Evolutionary conservation across 192 early-diverging fungal species (phyloP), one percentile per base, ranked within the genome.

Genomic region (Backusella tarrabulga): DNA sequence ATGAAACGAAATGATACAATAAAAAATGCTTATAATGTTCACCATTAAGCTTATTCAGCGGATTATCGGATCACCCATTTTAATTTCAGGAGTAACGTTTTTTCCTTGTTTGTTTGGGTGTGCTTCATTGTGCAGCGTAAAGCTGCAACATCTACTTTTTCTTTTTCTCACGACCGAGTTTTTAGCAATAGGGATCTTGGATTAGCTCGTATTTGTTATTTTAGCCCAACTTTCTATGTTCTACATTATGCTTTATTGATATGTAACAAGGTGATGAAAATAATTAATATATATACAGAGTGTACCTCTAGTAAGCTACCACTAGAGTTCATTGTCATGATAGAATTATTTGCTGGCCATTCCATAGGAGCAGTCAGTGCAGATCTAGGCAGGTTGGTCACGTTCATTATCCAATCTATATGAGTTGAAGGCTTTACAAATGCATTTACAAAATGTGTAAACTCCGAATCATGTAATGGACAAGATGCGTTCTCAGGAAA

Each of bases 331-430:
- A 63, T 29, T 63, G 23, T 14, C 23, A 63, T 70, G 68, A 41
- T 21, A 70, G 34, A 38, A 26, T 38, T 21, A 41, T 36, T 34
- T 17, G 68, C 0, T 70, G 38, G 29, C 35, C 35, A 14, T 41
- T 41, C n/a, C 1, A 21, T 38, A 14, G 40, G 68, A 42, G 68
- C 34, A 23, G 72, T 73, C 6, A 73, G n/a, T 46, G n/a, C 72
- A 4, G 41, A 36, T 21, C 8, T 34, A 34, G 75, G 46, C 1
- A 76, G 29, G 26, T 44, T 32, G 32, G 75, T 76, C 68, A 52
- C 44, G 23, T 46, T 50, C 12, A 29, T 68, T 9, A 76, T 76
- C 75, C 75, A 76, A 9, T 68, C 66, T 1, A 76, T 14, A 46
- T 76, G 75, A n/a, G 17, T 36, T 36, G 34, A 35, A 11, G 42